Evolutionary conservation across 768 basidiomycete genomes (phyloP), one percentile per base, ranked within the genome.

Genomic region (Mycena filopes): DNA sequence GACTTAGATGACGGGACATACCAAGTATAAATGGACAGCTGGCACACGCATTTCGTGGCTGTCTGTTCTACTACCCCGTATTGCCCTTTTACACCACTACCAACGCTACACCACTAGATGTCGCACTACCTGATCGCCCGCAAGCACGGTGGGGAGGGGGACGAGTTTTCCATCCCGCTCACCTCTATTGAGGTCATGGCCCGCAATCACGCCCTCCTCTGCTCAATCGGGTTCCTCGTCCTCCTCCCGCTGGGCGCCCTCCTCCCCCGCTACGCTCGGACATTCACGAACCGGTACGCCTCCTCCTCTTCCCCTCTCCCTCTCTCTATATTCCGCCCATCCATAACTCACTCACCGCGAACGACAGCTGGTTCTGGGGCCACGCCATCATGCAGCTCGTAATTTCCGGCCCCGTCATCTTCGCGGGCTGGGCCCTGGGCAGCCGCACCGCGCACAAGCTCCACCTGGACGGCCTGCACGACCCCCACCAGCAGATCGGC

Each of bases 191-290:
- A 85, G 66, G 68, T 67, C 54, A 73, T 74, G 38, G 79, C 78
- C 16, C 79, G 73, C 59, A 81, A 73, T 31, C 89, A 91, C 73
- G 89, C 82, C 25, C 74, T 86, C 40, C 75, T 89, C 12, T 83
- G 81, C 66, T 73, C 83, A 0, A 75, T 80, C 36, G 89, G 86
- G 2, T 88, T 87, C 71, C 75, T 89, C 50, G 75, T 89, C 53
- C 68, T 90, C 20, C 80, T 91, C 11, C 89, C 89, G 4, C 61
- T 85, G 31, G 88, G 89, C n/a, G 82, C 80, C 13, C 75, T 90
- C 65, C 75, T 87, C 45, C 84, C 85, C 28, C 81, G 88, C 63
- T 88, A 83, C 67, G 71, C 80, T 16, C 80, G 88, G 53, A 88
- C 86, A 10, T 84, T 82, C 66, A 84, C 79, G 26, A 76, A 73